Evolutionary conservation across 495 filamentous ascomycete species (phyloP).

Genomic region (Xylaria sp.): DNA sequence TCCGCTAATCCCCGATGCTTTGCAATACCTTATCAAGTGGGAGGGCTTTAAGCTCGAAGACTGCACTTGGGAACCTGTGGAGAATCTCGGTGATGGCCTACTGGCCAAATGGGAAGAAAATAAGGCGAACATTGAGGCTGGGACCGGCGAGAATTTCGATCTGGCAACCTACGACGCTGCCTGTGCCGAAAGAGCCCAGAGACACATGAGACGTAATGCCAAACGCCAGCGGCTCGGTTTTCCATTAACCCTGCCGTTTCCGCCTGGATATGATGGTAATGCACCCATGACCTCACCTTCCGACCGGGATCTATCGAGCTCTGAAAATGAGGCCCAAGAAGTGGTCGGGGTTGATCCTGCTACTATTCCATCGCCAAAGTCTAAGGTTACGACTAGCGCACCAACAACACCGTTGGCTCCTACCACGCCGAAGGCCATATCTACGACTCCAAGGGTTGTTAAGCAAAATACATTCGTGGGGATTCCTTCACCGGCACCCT

Average conservation of each 20-base stretch:
- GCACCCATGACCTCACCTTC: not conserved
- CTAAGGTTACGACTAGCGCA: not conserved
- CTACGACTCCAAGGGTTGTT: slow-evolving; percentile 6
- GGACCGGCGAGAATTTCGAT: slow-evolving; percentile 55
- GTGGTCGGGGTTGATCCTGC: slow-evolving; percentile 8
- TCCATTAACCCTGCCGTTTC: slow-evolving; percentile 33
- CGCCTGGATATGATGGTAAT: slow-evolving; percentile 14
- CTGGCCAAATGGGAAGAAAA: slow-evolving; percentile 61
- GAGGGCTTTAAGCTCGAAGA: slow-evolving; percentile 63
- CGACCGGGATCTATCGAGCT: not conserved
- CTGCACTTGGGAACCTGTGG: slow-evolving; percentile 70
- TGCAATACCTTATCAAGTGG: slow-evolving; percentile 71
- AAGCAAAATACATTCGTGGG: slow-evolving; percentile 24
- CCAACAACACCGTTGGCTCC: not conserved
- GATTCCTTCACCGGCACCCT: not conserved
- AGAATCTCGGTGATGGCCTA: slow-evolving; percentile 58
- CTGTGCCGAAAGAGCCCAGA: slow-evolving; percentile 35
- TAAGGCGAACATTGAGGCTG: slow-evolving; percentile 52
- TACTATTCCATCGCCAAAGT: slow-evolving; percentile 4
- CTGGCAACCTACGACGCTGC: slow-evolving; percentile 52
- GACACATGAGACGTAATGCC: slow-evolving; percentile 56
- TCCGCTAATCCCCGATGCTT: slow-evolving; percentile 41
- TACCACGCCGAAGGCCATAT: not conserved
- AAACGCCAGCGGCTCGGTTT: slow-evolving; percentile 52
- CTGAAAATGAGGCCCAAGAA: slow-evolving; percentile 20